Percentiles rank a stretch among this genome's conserved stretches.
phyloP scores from a whole-genome alignment of 768 basidiomycete genomes.

The Phlegmacium glaucopus region DNA sequence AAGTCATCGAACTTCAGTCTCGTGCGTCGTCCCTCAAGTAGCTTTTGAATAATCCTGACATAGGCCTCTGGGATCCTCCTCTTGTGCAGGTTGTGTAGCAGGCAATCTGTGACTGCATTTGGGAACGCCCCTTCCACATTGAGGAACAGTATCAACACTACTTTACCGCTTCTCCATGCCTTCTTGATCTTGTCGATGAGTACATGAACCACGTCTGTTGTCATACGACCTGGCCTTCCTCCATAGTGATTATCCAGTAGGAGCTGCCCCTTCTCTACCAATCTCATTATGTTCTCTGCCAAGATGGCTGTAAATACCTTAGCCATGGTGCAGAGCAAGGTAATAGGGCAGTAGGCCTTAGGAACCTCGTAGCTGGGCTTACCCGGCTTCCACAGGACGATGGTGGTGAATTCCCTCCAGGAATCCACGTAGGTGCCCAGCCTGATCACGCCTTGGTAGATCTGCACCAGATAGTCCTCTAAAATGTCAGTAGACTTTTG shows the following conservation, averaged over 20 bases:
- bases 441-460: conserved; percentile 26
- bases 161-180: conserved; percentile 32
- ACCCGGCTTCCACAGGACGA: conserved; percentile 34
- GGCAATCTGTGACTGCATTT: conserved; percentile 26
- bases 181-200: conserved; percentile 32
- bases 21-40: conserved; percentile 17
- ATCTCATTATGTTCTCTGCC: conserved; percentile 16
- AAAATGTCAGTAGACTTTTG: conserved; percentile 15
- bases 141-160: conserved; percentile 33
- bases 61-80: conserved; percentile 22
- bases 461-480: conserved; percentile 15
- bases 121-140: conserved; percentile 45
- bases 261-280: conserved; percentile 26
- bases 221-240: conserved; percentile 31
- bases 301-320: conserved; percentile 26
- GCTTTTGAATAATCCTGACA: conserved; percentile 10
- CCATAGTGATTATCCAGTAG: conserved; percentile 37
- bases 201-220: conserved; percentile 31
- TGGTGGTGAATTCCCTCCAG: conserved; percentile 23
- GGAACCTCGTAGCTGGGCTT: conserved; percentile 29
- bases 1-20: conserved; percentile 17
- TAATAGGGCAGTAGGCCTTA: conserved; percentile 35
- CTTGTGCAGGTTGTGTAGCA: conserved; percentile 29
- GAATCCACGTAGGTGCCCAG: conserved; percentile 14
- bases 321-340: conserved; percentile 26